Conservation (phyloP, 73 alveolate species). For the Paramecium biaurelia region DNA sequence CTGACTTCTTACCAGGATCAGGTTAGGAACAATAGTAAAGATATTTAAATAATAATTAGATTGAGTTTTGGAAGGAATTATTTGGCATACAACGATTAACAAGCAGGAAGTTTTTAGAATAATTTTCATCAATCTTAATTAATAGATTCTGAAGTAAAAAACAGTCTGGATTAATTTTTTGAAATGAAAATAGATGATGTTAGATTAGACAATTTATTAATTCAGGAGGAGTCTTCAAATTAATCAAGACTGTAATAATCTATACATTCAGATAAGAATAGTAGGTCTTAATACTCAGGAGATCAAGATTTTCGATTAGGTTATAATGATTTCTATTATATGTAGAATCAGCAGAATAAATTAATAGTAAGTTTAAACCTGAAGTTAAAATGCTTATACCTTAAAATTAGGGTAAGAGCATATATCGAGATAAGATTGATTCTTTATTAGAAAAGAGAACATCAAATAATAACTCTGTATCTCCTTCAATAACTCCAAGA, state of each 20-base stretch:
- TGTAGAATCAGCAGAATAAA: constrained; percentile 35
- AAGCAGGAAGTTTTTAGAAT: background rate
- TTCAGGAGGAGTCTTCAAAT: background rate
- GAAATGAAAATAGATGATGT: constrained; percentile 47
- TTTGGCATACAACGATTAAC: background rate
- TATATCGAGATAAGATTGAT: constrained; percentile 13
- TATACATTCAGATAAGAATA: background rate
- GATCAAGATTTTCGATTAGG: constrained; percentile 3
- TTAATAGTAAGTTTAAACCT: constrained; percentile 19
- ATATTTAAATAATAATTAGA: background rate
- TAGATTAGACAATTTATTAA: background rate
- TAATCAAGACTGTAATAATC: background rate
- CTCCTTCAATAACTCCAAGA: constrained; percentile 31
- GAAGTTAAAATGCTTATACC: constrained; percentile 33
- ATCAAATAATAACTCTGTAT: background rate
- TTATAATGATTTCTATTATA: background rate
- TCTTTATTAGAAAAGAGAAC: constrained; percentile 31
- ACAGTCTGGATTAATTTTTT: background rate
- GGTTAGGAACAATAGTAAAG: background rate
- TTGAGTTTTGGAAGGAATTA: constrained; percentile 17
- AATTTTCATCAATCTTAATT: background rate
- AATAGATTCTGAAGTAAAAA: background rate
- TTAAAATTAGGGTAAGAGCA: constrained; percentile 23
- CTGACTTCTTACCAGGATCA: background rate
- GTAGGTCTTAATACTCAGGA: background rate